Evolutionary conservation across 176 grass and related monocot species (phyloP).

Genomic region (Oryza brachyantha): DNA sequence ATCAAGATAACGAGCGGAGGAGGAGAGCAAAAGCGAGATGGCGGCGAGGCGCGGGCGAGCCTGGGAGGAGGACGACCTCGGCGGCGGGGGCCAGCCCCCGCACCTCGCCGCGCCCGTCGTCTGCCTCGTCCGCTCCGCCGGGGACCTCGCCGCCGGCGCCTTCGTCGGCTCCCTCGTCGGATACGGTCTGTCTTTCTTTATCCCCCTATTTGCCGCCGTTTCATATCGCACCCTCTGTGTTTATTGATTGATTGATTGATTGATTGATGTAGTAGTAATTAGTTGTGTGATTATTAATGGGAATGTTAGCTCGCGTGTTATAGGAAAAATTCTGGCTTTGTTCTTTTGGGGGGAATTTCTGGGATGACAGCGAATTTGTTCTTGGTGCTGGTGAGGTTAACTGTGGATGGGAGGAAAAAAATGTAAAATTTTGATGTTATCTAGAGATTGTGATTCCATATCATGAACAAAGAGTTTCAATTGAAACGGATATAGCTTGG

Average conservation of each 20-base stretch:
- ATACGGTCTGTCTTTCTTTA: slow-evolving; percentile 45
- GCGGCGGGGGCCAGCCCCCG: neutral
- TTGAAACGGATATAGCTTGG: neutral
- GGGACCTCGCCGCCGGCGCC: slow-evolving; percentile 65
- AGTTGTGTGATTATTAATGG: neutral
- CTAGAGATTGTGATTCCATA: neutral
- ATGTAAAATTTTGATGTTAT: neutral
- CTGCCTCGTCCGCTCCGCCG: slow-evolving; percentile 69
- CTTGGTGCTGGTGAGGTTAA: neutral
- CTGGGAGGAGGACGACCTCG: slow-evolving; percentile 35
- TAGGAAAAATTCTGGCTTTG: neutral
- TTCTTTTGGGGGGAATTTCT: neutral
- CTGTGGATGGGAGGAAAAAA: neutral
- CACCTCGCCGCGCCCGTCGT: slow-evolving; percentile 42
- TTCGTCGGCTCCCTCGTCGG: slow-evolving; percentile 83
- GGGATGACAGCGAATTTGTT: neutral
- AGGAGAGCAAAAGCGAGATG: slow-evolving; percentile 10
- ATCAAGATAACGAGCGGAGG: neutral
- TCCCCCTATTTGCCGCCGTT: neutral
- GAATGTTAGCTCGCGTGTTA: neutral
- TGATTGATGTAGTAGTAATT: neutral
- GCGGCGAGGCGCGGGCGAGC: slow-evolving; percentile 29
- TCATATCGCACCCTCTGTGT: neutral
- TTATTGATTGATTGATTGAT: neutral
- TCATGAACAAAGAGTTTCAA: too few relatives aligned